Evolutionary conservation across 2,329 filamentous ascomycete species (phyloP).

Genomic region (Verticillium longisporum): DNA sequence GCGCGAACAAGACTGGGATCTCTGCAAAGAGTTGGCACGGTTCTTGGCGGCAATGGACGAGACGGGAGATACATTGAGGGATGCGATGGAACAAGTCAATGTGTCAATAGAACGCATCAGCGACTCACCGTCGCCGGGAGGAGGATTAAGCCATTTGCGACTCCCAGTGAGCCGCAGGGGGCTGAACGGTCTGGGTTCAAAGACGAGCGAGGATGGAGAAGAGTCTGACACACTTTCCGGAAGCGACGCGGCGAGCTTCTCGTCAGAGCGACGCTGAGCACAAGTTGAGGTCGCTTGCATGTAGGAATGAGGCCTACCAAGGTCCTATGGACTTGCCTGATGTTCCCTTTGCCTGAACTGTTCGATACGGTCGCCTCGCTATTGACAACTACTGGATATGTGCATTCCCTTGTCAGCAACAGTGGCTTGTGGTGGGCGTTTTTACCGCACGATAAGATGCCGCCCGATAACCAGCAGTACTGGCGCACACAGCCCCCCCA

Average conservation of each 20-base stretch:
- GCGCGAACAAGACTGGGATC: conserved; percentile 82
- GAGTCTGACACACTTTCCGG: conserved; percentile 28
- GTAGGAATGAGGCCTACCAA: too few species aligned
- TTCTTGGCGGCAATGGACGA: conserved; percentile 91
- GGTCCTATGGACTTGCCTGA: too few species aligned
- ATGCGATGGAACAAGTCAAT: conserved; percentile 61
- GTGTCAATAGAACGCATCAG: conserved; percentile 20
- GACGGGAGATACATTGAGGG: conserved; percentile 69
- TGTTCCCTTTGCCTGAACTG: too few species aligned
- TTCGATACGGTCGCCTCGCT: too few species aligned
- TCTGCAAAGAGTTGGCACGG: conserved; percentile 91
- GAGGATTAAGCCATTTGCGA: conserved; percentile 8
- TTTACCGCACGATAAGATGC: background rate
- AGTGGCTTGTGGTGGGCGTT: background rate
- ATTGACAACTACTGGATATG: too few species aligned
- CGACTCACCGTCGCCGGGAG: conserved; percentile 15
- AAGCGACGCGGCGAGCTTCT: conserved; percentile 29
- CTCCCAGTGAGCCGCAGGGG: conserved; percentile 9
- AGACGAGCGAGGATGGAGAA: conserved; percentile 24
- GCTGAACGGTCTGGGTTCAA: conserved; percentile 21
- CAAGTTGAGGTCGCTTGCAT: background rate
- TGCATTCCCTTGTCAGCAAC: background rate
- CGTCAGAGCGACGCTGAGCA: conserved; percentile 16
- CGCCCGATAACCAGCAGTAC: background rate
- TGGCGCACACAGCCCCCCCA: background rate